Base-by-base conservation (phyloP, 2,329 filamentous ascomycete genomes). In the Hyphodiscus sp. region DNA sequence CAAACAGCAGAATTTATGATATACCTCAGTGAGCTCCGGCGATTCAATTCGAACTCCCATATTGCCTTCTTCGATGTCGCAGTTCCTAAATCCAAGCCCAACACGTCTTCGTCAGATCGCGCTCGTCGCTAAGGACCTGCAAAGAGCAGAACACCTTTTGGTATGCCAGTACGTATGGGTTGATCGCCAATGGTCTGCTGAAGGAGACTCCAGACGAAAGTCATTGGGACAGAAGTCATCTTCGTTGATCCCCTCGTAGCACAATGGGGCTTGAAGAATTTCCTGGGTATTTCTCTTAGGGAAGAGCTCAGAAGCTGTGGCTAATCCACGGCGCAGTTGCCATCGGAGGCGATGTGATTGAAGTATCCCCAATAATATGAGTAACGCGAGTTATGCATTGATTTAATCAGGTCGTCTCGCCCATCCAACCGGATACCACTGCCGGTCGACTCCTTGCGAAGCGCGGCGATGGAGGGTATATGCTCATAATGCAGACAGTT, bases 401-500 rank as follows among this genome's bases (percentile, higher is more conserved):
- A 19, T 30, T 41, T 4, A 41, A 50, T 23, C 20, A 57, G 59
- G 65, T 73, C 29, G 70, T 72, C 42, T 68, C 73, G 1, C 73
- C 73, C 1, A 64, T 68, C 51, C 61, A 64, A 41, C 49, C 62
- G 1, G 60, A 65, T n/a, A 73, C 73, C 0, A 71, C 73, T 0
- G 73, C 70, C 1, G 69, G 70, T 8, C 63, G 73, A 30, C 58
- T 74, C 4, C 69, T 75, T 16, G 51, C 67, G 1, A 74, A 73
- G 59, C 67, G 68, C 29, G 71, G 72, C 10, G 70, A 74, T 51
- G 72, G 73, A 8, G 73, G 74, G 3, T 76, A 75, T 58, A 76
- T 76, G 72, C 68, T 74, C 52, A 74, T 74, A 49, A 75, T 76
- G 73, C 73, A 76, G 57, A 75, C 69, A 1, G 58, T 63, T 10